These are phyloP conservation scores for Cajanus cajan DNA, from an alignment of 306 rosid species.

Conservation along the genomic window DNA sequence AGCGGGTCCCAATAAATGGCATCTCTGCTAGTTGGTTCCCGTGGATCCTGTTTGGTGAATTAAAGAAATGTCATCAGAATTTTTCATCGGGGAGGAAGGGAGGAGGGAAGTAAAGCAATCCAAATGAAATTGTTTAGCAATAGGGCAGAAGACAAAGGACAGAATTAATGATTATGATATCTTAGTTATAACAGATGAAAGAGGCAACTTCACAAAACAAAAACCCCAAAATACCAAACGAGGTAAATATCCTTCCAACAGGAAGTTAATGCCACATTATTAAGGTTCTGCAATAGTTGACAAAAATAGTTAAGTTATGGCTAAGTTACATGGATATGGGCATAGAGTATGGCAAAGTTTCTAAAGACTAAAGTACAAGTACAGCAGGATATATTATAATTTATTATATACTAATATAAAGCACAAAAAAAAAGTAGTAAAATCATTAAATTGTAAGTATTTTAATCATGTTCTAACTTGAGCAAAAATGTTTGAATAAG, in stretches of 20 bases:
- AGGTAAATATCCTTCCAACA: background rate
- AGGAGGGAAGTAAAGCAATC: background rate
- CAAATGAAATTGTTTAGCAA: background rate
- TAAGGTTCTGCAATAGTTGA: background rate
- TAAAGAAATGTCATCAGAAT: slow-evolving; percentile 18
- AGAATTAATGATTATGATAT: background rate
- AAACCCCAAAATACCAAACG: background rate
- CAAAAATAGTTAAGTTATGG: background rate
- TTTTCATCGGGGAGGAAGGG: background rate
- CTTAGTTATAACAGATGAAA: background rate
- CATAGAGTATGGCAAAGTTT: background rate
- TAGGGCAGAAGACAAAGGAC: slow-evolving; percentile 3
- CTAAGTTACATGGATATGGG: background rate
- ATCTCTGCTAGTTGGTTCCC: slow-evolving; percentile 89
- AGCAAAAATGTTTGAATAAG: background rate
- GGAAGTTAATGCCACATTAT: background rate
- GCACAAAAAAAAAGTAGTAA: background rate
- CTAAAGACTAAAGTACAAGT: background rate
- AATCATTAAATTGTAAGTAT: background rate
- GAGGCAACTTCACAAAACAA: slow-evolving; percentile 1
- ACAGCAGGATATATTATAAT: background rate
- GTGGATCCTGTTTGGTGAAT: slow-evolving; percentile 67
- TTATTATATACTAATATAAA: background rate
- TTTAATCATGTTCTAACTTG: background rate
- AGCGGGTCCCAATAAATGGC: slow-evolving; percentile 96